Evolutionary conservation across 1,139 yeast species (phyloP).

Genomic region (Taphrina deformans): DNA sequence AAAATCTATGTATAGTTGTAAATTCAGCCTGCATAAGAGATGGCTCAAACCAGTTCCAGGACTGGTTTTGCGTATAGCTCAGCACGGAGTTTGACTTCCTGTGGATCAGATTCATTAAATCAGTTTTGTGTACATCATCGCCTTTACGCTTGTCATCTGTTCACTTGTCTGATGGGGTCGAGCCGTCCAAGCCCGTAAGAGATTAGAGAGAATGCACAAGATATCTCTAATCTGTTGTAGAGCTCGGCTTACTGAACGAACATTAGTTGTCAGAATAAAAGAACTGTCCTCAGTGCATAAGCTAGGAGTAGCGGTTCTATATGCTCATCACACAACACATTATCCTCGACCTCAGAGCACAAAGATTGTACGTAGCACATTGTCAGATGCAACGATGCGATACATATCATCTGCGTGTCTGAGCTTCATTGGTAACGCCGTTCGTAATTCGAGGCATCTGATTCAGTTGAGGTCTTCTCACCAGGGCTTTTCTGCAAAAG

Average conservation of each 20-base stretch:
- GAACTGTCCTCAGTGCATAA: slow-evolving; percentile 22
- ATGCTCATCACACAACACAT: slow-evolving; percentile 9
- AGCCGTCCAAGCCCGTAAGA: not conserved
- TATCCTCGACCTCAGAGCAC: not conserved
- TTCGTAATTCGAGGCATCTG: no score
- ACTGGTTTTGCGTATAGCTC: slow-evolving; percentile 2
- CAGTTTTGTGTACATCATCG: slow-evolving; percentile 29
- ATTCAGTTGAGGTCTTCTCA: no score
- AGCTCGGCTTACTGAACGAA: not conserved
- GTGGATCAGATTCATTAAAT: slow-evolving; percentile 30
- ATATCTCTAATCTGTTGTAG: not conserved
- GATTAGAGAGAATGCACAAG: not conserved
- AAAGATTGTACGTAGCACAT: not conserved
- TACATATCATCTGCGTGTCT: not conserved
- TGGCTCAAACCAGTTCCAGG: not conserved
- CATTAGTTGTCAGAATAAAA: slow-evolving; percentile 16
- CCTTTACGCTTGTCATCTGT: no score
- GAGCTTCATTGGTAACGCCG: no score
- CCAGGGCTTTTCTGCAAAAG: not conserved
- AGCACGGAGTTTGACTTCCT: slow-evolving; percentile 23
- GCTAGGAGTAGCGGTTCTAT: slow-evolving; percentile 31
- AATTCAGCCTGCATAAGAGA: no score
- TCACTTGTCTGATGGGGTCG: no score
- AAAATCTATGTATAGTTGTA: not conserved
- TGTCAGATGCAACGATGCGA: not conserved